Conservation (phyloP, 148 eudicot genomes). For the Amaranthus hypochondriacus region DNA sequence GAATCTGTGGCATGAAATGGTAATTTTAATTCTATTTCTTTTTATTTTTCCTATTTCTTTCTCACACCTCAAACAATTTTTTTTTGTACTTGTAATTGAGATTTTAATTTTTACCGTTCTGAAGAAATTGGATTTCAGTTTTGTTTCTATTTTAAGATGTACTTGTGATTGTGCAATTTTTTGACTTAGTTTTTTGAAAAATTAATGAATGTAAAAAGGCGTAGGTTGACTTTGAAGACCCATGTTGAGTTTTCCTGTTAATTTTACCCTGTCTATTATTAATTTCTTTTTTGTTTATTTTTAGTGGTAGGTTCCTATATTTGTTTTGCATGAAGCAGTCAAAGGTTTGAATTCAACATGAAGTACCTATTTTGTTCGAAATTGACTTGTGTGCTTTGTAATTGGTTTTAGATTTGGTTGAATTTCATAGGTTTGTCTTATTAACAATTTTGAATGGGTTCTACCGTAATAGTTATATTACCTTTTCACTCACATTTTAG, state of each 20-base stretch:
- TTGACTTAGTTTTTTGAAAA: background rate
- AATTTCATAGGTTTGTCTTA: background rate
- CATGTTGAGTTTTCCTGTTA: conserved; percentile 2
- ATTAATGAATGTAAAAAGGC: conserved; percentile 4
- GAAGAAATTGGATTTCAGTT: background rate
- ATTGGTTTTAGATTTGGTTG: conserved; percentile 7
- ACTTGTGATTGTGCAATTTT: conserved; percentile 9
- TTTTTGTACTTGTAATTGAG: background rate
- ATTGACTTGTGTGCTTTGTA: background rate
- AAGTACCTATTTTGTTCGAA: background rate
- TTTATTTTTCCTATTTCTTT: background rate
- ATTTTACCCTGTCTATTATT: background rate
- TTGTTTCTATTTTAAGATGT: conserved; percentile 2
- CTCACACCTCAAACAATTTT: background rate
- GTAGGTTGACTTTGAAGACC: conserved; percentile 25
- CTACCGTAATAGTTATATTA: background rate
- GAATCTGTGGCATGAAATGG: conserved; percentile 70
- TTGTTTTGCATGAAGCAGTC: conserved; percentile 7
- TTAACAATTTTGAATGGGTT: conserved; percentile 8
- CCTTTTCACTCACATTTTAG: background rate
- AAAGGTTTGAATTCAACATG: background rate
- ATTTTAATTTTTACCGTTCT: background rate
- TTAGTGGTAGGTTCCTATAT: background rate
- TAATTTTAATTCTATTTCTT: conserved; percentile 9
- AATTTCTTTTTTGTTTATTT: background rate